Base-by-base conservation (phyloP, 1,284 basidiomycete genomes). In the Xanthoconium separans region DNA sequence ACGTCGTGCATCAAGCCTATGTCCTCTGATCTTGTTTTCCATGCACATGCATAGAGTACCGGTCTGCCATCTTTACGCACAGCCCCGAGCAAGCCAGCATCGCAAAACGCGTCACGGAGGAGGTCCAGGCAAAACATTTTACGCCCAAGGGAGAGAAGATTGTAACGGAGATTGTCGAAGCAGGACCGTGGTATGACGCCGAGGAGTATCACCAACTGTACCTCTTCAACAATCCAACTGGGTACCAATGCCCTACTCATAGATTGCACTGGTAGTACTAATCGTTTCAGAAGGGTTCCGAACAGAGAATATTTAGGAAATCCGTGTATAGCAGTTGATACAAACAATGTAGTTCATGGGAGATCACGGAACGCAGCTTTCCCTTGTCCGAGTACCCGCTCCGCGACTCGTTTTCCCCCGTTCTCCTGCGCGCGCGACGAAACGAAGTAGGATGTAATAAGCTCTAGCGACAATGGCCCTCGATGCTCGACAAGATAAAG, bases 161-260 rank as follows among this genome's bases (percentile, higher is more conserved):
- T 55, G 88, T 86, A 2, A 97, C 95, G 0, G 74, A 85, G 58
- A 89, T 95, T 57, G 62, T 75, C 6, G 66, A 78, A 0, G 87
- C 84, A 2, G 82, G 81, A 1, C 70, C 77, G 40, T 96, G 91
- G 91, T 93, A 83, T 75, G 77, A 90, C 54, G 93, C 89, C 0
- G 93, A 96, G 69, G 79, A 83, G 13, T 93, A 95, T 67, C 93
- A 95, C 71, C 93, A 95, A 68, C 74, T 90, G 44, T 95, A 94
- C 66, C 75, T 93, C 9, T 84, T 85, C 72, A 84, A 87, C 62
- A 82, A 85, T 62, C 81, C 81, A 43, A 44, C 54, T 3, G 82
- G 83, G 1, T 85, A 84, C 61, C 80, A 84, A 46, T 84, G 82
- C 61, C 74, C 79, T 6, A 82, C 75, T 11, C 82, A 84, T 59